phyloP scores from a whole-genome alignment of 768 basidiomycete species.

The Paxillus rubicundulus region DNA sequence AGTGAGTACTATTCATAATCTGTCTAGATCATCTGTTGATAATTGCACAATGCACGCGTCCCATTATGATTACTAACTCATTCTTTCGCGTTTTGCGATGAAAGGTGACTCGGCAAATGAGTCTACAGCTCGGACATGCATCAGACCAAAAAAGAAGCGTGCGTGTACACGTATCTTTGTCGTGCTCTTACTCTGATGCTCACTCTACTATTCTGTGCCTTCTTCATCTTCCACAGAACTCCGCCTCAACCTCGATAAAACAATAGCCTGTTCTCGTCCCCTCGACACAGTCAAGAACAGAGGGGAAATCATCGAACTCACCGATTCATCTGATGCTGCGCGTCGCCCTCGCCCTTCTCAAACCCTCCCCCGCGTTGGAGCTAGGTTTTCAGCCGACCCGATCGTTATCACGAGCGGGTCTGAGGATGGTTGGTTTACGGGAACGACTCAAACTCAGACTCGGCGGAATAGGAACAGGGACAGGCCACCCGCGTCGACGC shows the following conservation, averaged over 20 bases:
- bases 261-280: constrained; percentile 9
- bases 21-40: neutral
- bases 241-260: constrained; percentile 8
- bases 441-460: neutral
- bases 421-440: constrained; percentile 1
- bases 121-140: constrained; percentile 16
- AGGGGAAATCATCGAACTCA: constrained; percentile 16
- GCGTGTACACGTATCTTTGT: neutral
- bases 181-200: neutral
- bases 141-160: constrained; percentile 15
- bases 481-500: neutral
- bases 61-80: neutral
- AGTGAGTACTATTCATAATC: constrained; percentile 13
- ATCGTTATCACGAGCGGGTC: constrained; percentile 28
- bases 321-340: constrained; percentile 21
- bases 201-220: neutral
- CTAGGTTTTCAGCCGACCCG: constrained; percentile 3
- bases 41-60: neutral
- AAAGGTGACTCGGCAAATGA: constrained; percentile 5
- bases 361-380: neutral
- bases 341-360: constrained; percentile 6
- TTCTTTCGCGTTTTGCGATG: neutral
- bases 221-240: constrained; percentile 7
- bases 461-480: neutral
- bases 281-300: constrained; percentile 12